These are phyloP conservation scores for Ustilago cynodontis DNA, from an alignment of 1,284 basidiomycete species.

Conservation along the genomic window DNA sequence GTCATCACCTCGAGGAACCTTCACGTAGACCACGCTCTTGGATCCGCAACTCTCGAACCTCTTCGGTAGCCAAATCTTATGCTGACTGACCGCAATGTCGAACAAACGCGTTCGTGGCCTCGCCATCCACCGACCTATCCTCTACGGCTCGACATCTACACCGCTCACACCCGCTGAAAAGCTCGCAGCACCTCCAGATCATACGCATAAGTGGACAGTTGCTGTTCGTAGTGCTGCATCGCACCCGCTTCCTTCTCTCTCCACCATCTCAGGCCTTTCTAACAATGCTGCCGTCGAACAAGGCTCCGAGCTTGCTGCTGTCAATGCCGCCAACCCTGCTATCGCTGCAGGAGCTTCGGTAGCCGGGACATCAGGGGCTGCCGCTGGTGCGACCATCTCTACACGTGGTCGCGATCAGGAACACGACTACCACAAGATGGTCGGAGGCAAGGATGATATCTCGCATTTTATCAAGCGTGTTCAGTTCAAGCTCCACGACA, in stretches of 20 bases:
- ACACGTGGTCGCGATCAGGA: slow-evolving; percentile 64
- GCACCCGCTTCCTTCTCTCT: slow-evolving; percentile 70
- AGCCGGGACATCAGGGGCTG: slow-evolving; percentile 2
- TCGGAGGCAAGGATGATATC: slow-evolving; percentile 68
- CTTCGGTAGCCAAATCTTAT: background rate
- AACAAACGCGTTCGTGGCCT: slow-evolving; percentile 74
- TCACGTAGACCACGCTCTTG: too few relatives aligned
- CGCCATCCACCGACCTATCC: slow-evolving; percentile 88
- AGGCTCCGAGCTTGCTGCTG: slow-evolving; percentile 41
- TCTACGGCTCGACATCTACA: slow-evolving; percentile 94
- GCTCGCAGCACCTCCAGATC: slow-evolving; percentile 76
- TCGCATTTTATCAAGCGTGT: slow-evolving; percentile 79
- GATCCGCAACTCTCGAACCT: background rate
- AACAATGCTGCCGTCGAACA: slow-evolving; percentile 28
- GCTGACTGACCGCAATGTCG: slow-evolving; percentile 27
- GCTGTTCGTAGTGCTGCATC: slow-evolving; percentile 79
- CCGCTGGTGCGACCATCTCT: slow-evolving; percentile 39
- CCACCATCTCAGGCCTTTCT: slow-evolving; percentile 35
- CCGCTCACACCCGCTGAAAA: slow-evolving; percentile 84
- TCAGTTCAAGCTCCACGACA: slow-evolving; percentile 97
- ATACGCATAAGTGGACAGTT: slow-evolving; percentile 97
- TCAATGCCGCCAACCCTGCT: slow-evolving; percentile 19
- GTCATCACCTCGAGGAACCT: too few relatives aligned
- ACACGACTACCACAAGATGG: slow-evolving; percentile 66
- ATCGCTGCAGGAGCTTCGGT: slow-evolving; percentile 1